These are phyloP conservation scores for Nadsonia commutata DNA, from an alignment of 1,139 yeast species.

Conservation along the genomic window DNA sequence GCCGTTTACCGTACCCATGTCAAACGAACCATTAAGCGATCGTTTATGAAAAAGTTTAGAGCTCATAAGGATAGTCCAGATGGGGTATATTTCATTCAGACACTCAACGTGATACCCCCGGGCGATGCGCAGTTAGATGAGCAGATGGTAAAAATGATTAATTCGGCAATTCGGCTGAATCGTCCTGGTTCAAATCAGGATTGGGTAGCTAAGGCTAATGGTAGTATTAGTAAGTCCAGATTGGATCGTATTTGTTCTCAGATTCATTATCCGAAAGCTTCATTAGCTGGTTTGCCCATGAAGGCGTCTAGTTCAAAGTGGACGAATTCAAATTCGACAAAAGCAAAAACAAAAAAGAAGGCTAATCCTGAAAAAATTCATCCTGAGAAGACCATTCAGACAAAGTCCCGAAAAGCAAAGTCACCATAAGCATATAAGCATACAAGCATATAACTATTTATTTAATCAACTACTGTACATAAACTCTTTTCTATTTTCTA, in stretches of 20 bases:
- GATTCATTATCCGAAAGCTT: background rate
- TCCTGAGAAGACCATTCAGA: no score
- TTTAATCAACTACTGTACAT: no score
- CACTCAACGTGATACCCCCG: background rate
- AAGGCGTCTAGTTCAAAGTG: no score
- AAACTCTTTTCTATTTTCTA: no score
- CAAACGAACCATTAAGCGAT: background rate
- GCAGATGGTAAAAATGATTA: background rate
- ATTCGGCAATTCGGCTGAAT: background rate
- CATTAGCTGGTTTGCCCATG: background rate
- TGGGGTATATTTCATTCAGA: background rate
- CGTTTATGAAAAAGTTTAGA: background rate
- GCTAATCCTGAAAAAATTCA: no score
- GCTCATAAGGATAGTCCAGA: background rate
- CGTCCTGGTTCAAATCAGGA: background rate
- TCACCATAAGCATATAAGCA: no score
- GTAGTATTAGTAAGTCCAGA: background rate
- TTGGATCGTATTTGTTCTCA: background rate
- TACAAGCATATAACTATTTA: no score
- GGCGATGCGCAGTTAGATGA: background rate
- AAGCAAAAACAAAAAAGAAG: no score
- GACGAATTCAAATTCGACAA: no score
- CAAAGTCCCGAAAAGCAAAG: no score
- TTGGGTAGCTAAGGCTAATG: background rate
- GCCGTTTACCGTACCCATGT: background rate